phyloP scores from a whole-genome alignment of 108 stramenopile species.

The Hondaea fermentalgiana region DNA sequence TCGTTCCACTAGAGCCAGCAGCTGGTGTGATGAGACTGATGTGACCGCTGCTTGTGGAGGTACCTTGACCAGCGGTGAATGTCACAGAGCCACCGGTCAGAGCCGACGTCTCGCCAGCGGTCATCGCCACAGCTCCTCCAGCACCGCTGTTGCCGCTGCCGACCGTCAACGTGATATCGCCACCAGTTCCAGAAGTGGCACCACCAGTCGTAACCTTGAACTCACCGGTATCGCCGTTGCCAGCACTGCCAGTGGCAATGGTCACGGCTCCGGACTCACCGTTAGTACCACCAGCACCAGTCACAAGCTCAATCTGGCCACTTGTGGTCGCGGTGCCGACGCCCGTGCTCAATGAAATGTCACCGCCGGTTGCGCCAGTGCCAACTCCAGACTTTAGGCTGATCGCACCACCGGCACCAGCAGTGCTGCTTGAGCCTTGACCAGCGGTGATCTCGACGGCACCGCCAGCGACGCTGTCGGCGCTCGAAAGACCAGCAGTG shows the following conservation, averaged over 20 bases:
- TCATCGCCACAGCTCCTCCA: too few species aligned
- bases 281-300: slow-evolving; percentile 24
- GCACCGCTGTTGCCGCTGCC: too few species aligned
- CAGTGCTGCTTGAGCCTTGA: slow-evolving; percentile 17
- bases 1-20: not conserved
- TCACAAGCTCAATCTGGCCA: slow-evolving; percentile 24
- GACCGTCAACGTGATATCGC: too few species aligned
- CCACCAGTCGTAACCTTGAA: too few species aligned
- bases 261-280: slow-evolving; percentile 31
- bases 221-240: too few species aligned
- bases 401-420: not conserved
- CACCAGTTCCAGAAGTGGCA: not conserved
- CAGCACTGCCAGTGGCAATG: not conserved
- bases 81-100: too few species aligned
- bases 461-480: not conserved
- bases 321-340: slow-evolving; percentile 20
- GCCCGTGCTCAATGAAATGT: not conserved
- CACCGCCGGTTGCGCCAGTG: slow-evolving; percentile 16
- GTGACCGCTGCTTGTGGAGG: not conserved
- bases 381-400: slow-evolving; percentile 6
- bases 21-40: not conserved
- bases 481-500: not conserved
- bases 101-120: too few species aligned
- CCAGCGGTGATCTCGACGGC: not conserved
- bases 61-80: too few species aligned